Conservation (phyloP, 768 basidiomycete genomes). For the Sporobolomyces roseus region DNA sequence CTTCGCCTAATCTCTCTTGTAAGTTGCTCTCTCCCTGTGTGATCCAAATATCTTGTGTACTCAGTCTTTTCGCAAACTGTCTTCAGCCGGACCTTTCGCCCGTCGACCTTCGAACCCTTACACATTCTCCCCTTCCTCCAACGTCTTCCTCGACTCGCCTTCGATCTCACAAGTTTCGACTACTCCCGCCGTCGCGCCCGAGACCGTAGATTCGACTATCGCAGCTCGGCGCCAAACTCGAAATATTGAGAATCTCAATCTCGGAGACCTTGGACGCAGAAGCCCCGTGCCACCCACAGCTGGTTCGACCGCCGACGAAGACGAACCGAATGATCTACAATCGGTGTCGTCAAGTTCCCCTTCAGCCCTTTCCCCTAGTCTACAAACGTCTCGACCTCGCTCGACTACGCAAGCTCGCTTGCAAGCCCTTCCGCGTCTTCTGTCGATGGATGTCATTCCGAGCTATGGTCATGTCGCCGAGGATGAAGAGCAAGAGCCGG, state of each 20-base stretch:
- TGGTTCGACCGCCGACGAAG: background rate
- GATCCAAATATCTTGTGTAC: too few species aligned
- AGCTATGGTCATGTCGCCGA: background rate
- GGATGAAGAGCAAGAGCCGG: slow-evolving; percentile 48
- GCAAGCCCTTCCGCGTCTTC: slow-evolving; percentile 25
- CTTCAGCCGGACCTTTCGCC: slow-evolving; percentile 5
- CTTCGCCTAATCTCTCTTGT: background rate
- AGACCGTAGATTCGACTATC: background rate
- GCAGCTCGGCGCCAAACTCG: slow-evolving; percentile 12
- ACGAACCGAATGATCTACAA: background rate
- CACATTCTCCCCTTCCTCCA: background rate
- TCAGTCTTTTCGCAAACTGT: background rate
- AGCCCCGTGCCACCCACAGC: background rate
- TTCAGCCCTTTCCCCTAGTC: background rate
- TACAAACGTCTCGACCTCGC: background rate
- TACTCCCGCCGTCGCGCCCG: background rate
- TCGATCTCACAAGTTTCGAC: background rate
- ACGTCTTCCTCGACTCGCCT: background rate
- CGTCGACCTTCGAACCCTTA: background rate
- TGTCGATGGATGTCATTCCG: slow-evolving; percentile 18
- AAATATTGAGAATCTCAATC: slow-evolving; percentile 14
- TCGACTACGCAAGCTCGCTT: slow-evolving; percentile 5
- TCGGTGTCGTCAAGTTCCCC: background rate
- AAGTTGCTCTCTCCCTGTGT: background rate
- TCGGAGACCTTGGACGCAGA: slow-evolving; percentile 10